A percentile compares a stretch with the other conserved stretches of the same genome.
phyloP scores from a whole-genome alignment of 2,329 filamentous ascomycete genomes.

The Aureobasidium sp. region DNA sequence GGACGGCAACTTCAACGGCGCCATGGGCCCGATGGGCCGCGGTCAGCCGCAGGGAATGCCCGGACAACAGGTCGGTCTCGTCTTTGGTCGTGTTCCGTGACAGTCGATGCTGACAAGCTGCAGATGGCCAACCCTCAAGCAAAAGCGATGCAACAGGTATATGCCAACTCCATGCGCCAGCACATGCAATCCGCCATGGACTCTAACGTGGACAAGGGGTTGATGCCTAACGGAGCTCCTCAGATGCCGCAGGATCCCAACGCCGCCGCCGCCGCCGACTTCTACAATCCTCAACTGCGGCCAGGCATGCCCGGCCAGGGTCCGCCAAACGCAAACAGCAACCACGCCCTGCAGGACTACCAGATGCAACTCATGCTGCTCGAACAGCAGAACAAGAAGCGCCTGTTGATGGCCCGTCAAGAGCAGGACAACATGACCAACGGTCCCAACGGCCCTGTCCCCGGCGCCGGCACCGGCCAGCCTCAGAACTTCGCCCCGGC shows the following conservation, averaged over 20 bases:
- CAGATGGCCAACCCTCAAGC: slow-evolving; percentile 16
- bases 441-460: slow-evolving; percentile 38
- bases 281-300: slow-evolving; percentile 47
- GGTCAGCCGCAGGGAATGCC: slow-evolving; percentile 63
- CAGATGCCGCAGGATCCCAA: slow-evolving; percentile 72
- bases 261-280: slow-evolving; percentile 45
- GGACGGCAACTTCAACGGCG: slow-evolving; percentile 68
- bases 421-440: slow-evolving; percentile 63
- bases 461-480: slow-evolving; percentile 49
- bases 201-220: slow-evolving; percentile 63
- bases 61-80: slow-evolving; percentile 49
- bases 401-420: slow-evolving; percentile 74
- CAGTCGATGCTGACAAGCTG: not conserved
- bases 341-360: slow-evolving; percentile 78
- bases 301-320: slow-evolving; percentile 20
- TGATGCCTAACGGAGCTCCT: slow-evolving; percentile 48
- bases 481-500: slow-evolving; percentile 39
- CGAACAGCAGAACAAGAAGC: slow-evolving; percentile 82
- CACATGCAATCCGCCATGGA: slow-evolving; percentile 73
- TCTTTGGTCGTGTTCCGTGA: too few species aligned
- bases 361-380: slow-evolving; percentile 85
- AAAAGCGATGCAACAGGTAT: slow-evolving; percentile 33
- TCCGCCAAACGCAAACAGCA: slow-evolving; percentile 50
- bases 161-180: slow-evolving; percentile 75
- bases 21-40: slow-evolving; percentile 61